Conservation (phyloP, 495 filamentous ascomycete species). For the Podospora australis region DNA sequence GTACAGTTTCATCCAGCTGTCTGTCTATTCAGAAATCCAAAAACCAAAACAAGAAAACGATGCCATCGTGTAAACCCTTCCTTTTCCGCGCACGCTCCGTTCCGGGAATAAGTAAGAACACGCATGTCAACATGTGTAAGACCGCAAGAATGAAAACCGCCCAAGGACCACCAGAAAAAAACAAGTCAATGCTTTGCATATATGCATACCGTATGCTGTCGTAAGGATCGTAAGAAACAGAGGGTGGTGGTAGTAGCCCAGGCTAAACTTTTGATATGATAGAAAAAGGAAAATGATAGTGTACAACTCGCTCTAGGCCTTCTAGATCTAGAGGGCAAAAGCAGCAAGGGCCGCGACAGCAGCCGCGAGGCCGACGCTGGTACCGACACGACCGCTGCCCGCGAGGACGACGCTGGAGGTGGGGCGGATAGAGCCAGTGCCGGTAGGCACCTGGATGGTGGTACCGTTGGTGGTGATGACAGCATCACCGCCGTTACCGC, state of each 20-base stretch:
- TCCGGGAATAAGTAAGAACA: too few species aligned
- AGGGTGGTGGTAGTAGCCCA: too few species aligned
- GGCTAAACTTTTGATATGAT: neutral
- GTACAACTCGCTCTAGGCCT: neutral
- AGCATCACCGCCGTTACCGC: conserved; percentile 43
- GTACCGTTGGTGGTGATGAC: conserved; percentile 16
- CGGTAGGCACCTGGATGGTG: conserved; percentile 21
- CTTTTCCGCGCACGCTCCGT: too few species aligned
- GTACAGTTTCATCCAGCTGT: conserved; percentile 3
- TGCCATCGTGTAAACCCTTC: conserved; percentile 1
- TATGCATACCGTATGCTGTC: conserved; percentile 10
- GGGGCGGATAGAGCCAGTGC: conserved; percentile 27
- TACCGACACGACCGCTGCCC: conserved; percentile 29
- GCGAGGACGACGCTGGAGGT: conserved; percentile 28
- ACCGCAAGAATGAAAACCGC: neutral
- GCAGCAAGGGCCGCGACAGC: conserved; percentile 24
- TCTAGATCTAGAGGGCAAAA: conserved; percentile 30
- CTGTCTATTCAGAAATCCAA: too few species aligned
- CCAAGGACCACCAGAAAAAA: conserved; percentile 1
- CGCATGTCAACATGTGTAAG: too few species aligned
- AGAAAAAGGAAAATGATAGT: neutral
- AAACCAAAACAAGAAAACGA: neutral
- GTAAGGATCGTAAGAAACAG: conserved; percentile 9
- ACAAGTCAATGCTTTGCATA: conserved; percentile 2
- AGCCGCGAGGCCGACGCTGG: conserved; percentile 33